Percentiles rank a stretch among this genome's conserved stretches.
Evolutionary conservation across 805 yeast species (phyloP).

Genomic region (Metschnikowia corniflorae): DNA sequence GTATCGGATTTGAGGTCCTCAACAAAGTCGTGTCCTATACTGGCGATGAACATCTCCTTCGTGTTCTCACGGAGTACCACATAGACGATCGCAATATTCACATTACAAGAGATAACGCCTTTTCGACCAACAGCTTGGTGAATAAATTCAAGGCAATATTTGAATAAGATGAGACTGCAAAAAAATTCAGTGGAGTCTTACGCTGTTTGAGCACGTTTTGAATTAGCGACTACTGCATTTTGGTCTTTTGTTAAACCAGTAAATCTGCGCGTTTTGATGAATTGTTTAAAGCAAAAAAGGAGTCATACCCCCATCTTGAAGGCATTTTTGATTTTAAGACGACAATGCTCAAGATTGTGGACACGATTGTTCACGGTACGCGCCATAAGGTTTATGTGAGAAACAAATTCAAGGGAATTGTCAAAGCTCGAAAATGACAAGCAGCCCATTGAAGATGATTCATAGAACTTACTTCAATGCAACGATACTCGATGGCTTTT

Average conservation of each 20-base stretch:
- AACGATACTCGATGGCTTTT: conserved; percentile 4
- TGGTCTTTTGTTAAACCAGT: background rate
- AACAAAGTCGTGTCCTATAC: conserved; percentile 1
- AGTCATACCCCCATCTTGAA: background rate
- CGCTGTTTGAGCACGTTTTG: background rate
- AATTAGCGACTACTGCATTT: conserved; percentile 2
- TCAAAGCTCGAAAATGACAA: background rate
- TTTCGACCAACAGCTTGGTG: conserved; percentile 1
- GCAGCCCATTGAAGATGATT: background rate
- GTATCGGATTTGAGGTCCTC: background rate
- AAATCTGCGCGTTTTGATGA: background rate
- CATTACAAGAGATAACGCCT: background rate
- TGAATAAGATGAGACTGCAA: background rate
- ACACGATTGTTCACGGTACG: background rate
- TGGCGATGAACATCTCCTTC: conserved; percentile 2
- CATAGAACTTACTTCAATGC: background rate
- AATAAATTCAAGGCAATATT: background rate
- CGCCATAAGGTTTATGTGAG: background rate
- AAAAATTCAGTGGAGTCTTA: conserved; percentile 3
- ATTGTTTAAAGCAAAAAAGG: background rate
- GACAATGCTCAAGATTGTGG: conserved; percentile 1
- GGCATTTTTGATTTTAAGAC: background rate
- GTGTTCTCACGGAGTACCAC: conserved; percentile 1
- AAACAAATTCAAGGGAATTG: conserved; percentile 1
- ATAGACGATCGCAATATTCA: conserved; percentile 1